These are phyloP conservation scores for Rhexocercosporidium sp. DNA, from an alignment of 2,329 filamentous ascomycete genomes.

Conservation along the genomic window DNA sequence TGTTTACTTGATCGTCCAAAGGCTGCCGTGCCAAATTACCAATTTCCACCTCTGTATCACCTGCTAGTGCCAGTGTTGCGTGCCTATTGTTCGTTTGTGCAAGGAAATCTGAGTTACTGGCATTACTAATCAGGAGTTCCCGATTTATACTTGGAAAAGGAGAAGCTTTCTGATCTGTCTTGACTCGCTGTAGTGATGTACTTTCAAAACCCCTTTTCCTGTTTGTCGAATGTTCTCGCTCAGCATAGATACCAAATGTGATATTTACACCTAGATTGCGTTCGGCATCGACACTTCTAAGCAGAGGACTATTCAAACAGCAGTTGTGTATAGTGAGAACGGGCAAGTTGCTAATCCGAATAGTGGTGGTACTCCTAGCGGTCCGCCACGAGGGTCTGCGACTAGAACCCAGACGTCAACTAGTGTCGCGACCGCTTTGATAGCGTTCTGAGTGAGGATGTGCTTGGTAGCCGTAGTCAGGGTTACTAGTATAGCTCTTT, in stretches of 20 bases:
- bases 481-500: too few relatives aligned
- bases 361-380: not conserved
- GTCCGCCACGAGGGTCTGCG: not conserved
- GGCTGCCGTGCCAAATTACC: not conserved
- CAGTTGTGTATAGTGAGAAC: slow-evolving; percentile 10
- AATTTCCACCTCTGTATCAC: not conserved
- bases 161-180: not conserved
- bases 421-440: not conserved
- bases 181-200: slow-evolving; percentile 9
- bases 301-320: slow-evolving; percentile 4
- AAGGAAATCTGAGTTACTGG: not conserved
- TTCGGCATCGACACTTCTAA: slow-evolving; percentile 53
- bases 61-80: not conserved
- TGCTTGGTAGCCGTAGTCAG: too few relatives aligned
- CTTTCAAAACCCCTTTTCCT: slow-evolving; percentile 41
- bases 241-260: slow-evolving; percentile 55
- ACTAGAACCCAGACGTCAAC: not conserved
- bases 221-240: slow-evolving; percentile 62
- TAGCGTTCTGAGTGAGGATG: too few relatives aligned
- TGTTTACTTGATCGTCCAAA: not conserved
- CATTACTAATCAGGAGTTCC: not conserved
- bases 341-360: slow-evolving; percentile 14
- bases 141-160: slow-evolving; percentile 1
- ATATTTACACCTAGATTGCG: slow-evolving; percentile 59
- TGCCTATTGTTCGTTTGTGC: not conserved